Percentiles rank a stretch among this genome's conserved stretches.
Evolutionary conservation across 177 flowering plant genomes (phyloP).

Genomic region (Vitis hybrid): DNA sequence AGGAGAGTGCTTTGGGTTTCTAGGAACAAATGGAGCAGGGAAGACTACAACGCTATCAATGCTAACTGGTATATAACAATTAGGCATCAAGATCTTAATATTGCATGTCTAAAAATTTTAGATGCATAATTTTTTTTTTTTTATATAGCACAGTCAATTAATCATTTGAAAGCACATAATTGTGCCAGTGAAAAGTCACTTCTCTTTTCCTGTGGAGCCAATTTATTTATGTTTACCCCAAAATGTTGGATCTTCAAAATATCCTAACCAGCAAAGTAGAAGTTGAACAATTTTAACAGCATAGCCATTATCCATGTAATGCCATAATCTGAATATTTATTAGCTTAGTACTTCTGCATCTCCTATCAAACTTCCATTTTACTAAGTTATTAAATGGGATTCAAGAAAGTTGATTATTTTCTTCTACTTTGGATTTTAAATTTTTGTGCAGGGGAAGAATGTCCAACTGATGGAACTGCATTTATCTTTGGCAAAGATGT

Average conservation of each 20-base stretch:
- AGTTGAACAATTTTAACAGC: too few species aligned
- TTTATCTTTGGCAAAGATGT: conserved; percentile 88
- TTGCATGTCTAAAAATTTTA: not conserved
- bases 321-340: too few species aligned
- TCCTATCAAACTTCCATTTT: not conserved
- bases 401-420: not conserved
- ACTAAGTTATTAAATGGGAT: not conserved
- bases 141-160: not conserved
- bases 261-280: too few species aligned
- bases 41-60: conserved; percentile 96
- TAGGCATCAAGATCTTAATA: not conserved
- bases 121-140: not conserved
- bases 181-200: too few species aligned
- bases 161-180: too few species aligned
- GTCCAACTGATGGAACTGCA: conserved; percentile 87
- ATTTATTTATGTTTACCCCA: too few species aligned
- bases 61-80: conserved; percentile 72
- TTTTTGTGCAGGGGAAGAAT: conserved; percentile 72
- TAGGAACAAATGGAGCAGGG: conserved; percentile 99
- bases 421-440: not conserved
- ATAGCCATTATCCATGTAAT: too few species aligned
- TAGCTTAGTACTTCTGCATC: not conserved
- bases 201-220: too few species aligned
- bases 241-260: too few species aligned
- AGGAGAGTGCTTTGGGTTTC: conserved; percentile 98